phyloP scores from a whole-genome alignment of 2,329 filamentous ascomycete species.

The Paecilomyces variotii region DNA sequence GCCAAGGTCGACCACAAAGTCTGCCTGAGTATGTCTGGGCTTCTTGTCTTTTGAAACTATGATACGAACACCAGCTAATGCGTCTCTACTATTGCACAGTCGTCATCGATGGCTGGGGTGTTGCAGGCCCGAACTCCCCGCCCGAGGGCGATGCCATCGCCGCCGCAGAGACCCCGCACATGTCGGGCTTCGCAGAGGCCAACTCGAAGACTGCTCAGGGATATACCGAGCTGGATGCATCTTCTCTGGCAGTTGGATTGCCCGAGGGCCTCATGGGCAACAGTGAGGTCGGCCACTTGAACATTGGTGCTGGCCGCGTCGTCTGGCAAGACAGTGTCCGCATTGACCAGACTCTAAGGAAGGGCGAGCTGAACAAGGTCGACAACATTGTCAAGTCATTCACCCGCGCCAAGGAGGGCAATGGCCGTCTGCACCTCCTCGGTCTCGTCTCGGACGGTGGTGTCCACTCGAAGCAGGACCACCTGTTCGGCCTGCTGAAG shows the following conservation, averaged over 20 bases:
- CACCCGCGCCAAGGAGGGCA: constrained; percentile 72
- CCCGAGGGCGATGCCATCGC: constrained; percentile 92
- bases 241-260: constrained; percentile 88
- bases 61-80: constrained; percentile 22
- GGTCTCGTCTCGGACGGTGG: constrained; percentile 92
- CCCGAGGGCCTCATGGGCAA: constrained; percentile 98
- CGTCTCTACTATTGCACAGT: constrained; percentile 50
- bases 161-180: constrained; percentile 83
- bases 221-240: constrained; percentile 89
- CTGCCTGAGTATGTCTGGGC: constrained; percentile 51
- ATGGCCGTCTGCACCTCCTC: constrained; percentile 83
- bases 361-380: constrained; percentile 67
- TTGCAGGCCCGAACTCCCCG: constrained; percentile 70
- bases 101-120: constrained; percentile 98
- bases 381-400: constrained; percentile 72
- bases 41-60: constrained; percentile 19
- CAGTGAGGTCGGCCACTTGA: constrained; percentile 95
- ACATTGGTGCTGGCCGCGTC: constrained; percentile 94
- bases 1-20: constrained; percentile 61
- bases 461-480: constrained; percentile 93
- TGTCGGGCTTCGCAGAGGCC: constrained; percentile 70
- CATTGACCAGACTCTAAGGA: constrained; percentile 89
- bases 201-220: constrained; percentile 68
- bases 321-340: constrained; percentile 98
- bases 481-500: constrained; percentile 78